Base-by-base conservation (phyloP, 495 filamentous ascomycete genomes). In the Clohesyomyces aquaticus region DNA sequence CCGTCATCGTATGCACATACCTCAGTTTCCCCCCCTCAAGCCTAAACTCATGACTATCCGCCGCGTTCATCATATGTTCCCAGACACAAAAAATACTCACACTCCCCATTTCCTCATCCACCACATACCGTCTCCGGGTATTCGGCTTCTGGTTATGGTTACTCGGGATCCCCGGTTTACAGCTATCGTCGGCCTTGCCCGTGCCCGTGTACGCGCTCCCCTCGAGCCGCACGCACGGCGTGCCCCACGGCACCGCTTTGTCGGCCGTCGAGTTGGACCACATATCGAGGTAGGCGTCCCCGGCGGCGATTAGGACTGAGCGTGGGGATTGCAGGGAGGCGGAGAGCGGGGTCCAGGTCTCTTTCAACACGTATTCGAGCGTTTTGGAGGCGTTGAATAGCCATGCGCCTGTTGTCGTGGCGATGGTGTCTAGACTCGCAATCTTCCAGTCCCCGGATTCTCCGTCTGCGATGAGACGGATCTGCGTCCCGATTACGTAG, bases 321-420 rank as follows among this genome's bases (percentile, higher is more conserved):
- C 80, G 72, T 21, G 72, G 63, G 61, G 81, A 78, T 14, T 76
- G 75, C 61, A 77, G 58, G 11, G 59, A 74, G 26, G 61, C 76
- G 3, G 81, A 78, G 61, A 83, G 82, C 25, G 72, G 55, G 25
- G 68, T 69, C 81, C 80, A 83, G 32, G 58, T 72, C 68, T 81
- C 77, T 41, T 69, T 49, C 14, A 67, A 60, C 4, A 79, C 76
- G 71, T 76, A 81, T 18, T 73, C 58, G 41, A 79, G 76, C 16
- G 81, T 82, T n/a, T 75, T 74, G 14, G 76, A 77, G 0, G 80
- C 80, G 65, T 82, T 79, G 73, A 82, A 82, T 12, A 79, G 71
- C 80, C 80, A 81, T 63, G 79, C 74, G 47, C 76, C 77, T 12
- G 72, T 72, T 22, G 74, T 74, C 9, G 76, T 77, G 47, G 76